A percentile compares a stretch with the other conserved stretches of the same genome.
Conservation (phyloP, 2,329 filamentous ascomycete genomes). For the Penicillium sp. region DNA sequence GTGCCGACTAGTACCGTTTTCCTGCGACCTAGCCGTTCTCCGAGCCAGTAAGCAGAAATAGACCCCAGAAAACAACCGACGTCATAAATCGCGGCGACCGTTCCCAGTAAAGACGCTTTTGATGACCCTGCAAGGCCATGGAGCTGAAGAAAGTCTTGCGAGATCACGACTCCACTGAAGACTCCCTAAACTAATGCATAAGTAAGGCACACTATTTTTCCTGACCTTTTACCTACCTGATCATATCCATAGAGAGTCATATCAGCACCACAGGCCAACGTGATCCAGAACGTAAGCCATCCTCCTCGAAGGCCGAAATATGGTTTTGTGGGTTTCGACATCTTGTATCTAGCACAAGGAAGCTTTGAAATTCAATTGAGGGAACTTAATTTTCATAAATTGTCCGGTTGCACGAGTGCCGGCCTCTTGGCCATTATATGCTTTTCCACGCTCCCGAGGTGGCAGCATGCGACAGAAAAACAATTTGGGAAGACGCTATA, state of each 20-base stretch:
- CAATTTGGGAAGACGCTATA: no score
- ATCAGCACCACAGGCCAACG: constrained; percentile 22
- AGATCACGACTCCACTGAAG: constrained; percentile 17
- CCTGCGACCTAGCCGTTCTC: constrained; percentile 9
- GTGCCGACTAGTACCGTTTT: constrained; percentile 11
- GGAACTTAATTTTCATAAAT: no score
- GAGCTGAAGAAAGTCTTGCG: constrained; percentile 11
- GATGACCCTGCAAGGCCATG: constrained; percentile 7
- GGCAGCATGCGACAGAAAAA: no score
- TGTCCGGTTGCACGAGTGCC: no score
- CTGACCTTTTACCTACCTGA: constrained; percentile 8
- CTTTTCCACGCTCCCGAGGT: no score
- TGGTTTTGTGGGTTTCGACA: constrained; percentile 1
- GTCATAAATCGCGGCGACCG: constrained; percentile 14
- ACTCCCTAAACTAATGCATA: constrained; percentile 4
- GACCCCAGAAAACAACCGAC: constrained; percentile 13
- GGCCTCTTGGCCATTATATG: no score
- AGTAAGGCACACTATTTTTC: neutral
- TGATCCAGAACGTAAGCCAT: constrained; percentile 26
- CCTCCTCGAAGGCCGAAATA: constrained; percentile 23
- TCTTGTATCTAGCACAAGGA: neutral
- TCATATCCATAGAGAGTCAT: constrained; percentile 26
- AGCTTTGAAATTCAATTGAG: no score
- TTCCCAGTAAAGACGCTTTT: constrained; percentile 8
- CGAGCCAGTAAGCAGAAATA: constrained; percentile 7